Percentiles rank a stretch among this genome's conserved stretches.
These are phyloP conservation scores for Fusarium concolor DNA, from an alignment of 2,329 filamentous ascomycete species.

Conservation along the genomic window DNA sequence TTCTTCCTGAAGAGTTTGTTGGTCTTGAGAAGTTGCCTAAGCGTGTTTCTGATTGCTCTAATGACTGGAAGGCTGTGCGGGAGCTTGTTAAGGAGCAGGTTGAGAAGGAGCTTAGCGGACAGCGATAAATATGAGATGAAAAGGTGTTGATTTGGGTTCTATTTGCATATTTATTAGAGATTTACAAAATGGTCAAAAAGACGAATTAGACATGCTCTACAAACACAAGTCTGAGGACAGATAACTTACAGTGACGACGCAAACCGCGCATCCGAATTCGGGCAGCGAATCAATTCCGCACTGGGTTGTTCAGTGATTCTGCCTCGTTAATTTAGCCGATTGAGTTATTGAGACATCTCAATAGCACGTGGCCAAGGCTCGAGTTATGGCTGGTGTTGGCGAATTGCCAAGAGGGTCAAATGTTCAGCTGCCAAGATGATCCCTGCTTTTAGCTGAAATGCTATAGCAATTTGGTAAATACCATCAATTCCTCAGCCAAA, in stretches of 20 bases:
- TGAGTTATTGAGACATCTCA: neutral
- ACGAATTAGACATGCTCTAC: neutral
- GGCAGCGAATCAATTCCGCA: neutral
- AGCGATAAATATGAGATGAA: constrained; percentile 12
- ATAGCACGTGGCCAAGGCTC: neutral
- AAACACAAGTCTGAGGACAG: too few species aligned
- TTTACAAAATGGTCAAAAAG: neutral
- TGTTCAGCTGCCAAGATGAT: neutral
- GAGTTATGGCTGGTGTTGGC: neutral
- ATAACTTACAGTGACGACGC: neutral
- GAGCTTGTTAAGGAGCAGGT: constrained; percentile 82
- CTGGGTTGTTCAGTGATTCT: neutral
- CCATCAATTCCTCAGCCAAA: neutral
- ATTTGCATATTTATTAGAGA: constrained; percentile 5
- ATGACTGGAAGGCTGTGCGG: constrained; percentile 79
- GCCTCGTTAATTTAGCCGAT: neutral
- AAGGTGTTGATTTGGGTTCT: constrained; percentile 9
- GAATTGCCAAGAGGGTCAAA: neutral
- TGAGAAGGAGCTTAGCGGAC: constrained; percentile 66
- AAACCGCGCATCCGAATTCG: neutral
- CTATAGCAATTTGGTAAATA: neutral
- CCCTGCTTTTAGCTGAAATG: neutral
- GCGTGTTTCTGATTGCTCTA: constrained; percentile 76
- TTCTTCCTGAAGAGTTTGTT: constrained; percentile 84
- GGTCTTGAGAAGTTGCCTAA: constrained; percentile 82